A percentile compares a stretch with the other conserved stretches of the same genome.
Evolutionary conservation across 495 filamentous ascomycete genomes (phyloP).

Genomic region (Haplographium delicatum): DNA sequence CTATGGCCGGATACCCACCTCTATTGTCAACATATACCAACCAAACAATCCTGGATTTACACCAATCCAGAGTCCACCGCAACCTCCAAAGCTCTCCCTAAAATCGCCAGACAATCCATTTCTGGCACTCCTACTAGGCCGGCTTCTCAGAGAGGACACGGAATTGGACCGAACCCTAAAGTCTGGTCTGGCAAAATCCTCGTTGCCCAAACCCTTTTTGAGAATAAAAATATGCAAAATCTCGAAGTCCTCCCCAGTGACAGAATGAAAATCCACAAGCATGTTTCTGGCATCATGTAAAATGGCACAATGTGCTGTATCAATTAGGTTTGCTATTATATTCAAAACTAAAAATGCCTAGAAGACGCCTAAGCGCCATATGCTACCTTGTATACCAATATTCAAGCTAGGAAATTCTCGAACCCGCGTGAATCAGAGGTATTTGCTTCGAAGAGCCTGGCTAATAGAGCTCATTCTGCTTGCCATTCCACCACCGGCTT

Average conservation of each 20-base stretch:
- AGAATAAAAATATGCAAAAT: background rate
- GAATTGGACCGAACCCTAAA: background rate
- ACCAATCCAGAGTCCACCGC: background rate
- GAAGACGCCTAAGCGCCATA: too few relatives aligned
- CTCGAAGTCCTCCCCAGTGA: conserved; percentile 19
- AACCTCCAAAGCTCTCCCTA: conserved; percentile 2
- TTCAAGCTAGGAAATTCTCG: too few relatives aligned
- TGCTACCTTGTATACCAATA: too few relatives aligned
- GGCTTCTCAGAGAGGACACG: too few relatives aligned
- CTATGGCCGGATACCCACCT: conserved; percentile 11
- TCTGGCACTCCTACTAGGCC: too few relatives aligned
- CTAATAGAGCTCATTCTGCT: conserved; percentile 85
- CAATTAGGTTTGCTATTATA: too few relatives aligned
- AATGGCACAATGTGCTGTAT: too few relatives aligned
- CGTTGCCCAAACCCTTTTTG: conserved; percentile 11
- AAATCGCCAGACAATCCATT: conserved; percentile 5
- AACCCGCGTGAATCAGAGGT: conserved; percentile 16
- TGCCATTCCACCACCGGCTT: conserved; percentile 69
- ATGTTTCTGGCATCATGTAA: conserved; percentile 17
- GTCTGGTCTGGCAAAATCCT: conserved; percentile 11
- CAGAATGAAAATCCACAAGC: conserved; percentile 18
- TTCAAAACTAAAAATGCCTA: too few relatives aligned
- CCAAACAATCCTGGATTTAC: conserved; percentile 18
- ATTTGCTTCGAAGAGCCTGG: conserved; percentile 37
- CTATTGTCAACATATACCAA: conserved; percentile 16